Base-by-base conservation (phyloP, 768 basidiomycete species). In the Pleurotus giganteus region DNA sequence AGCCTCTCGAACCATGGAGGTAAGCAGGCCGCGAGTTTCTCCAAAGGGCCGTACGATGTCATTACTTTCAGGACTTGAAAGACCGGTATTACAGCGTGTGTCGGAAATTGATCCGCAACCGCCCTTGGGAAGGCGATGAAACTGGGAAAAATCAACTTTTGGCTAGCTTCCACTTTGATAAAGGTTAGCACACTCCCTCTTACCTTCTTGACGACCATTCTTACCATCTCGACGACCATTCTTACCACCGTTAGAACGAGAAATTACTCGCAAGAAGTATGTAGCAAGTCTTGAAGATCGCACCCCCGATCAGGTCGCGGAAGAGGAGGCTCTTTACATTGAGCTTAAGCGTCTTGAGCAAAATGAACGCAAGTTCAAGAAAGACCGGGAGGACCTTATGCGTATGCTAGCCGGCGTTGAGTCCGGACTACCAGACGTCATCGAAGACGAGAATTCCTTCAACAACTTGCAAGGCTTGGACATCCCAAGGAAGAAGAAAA, bases 271-370 rank as follows among this genome's bases (percentile, higher is more conserved):
- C 55, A 97, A 94, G 70, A 84, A 85, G 55, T 97, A 98, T 64
- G 79, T 98, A 12, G 72, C 79, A 7, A 89, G 86, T 57, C 82
- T 98, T n/a, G 91, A 94, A 71, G 84, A 81, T 54, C 86, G 96
- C n/a, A 89, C 93, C 0, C 80, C 86, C 3, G 85, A 89, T 46
- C 92, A 98, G 71, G 87, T 96, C 41, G 88, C 87, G 15, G 95
- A 99, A 67, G 97, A 98, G 75, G 95, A 98, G 63, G 89, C 92
- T 6, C 77, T 99, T 2, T 98, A 91, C 70, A 74, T 98, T 58
- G 94, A 98, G 69, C 81, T 96, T 47, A 94, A 95, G 65, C 85
- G 92, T n/a, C 79, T 99, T 47, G 95, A 98, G 66, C 96, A 98
- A 71, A 91, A 80, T 57, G 94, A 97, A 66, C 81, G 88, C 28